Evolutionary conservation across 1,284 basidiomycete species (phyloP).

Genomic region (Gastroboletus turbinatus): DNA sequence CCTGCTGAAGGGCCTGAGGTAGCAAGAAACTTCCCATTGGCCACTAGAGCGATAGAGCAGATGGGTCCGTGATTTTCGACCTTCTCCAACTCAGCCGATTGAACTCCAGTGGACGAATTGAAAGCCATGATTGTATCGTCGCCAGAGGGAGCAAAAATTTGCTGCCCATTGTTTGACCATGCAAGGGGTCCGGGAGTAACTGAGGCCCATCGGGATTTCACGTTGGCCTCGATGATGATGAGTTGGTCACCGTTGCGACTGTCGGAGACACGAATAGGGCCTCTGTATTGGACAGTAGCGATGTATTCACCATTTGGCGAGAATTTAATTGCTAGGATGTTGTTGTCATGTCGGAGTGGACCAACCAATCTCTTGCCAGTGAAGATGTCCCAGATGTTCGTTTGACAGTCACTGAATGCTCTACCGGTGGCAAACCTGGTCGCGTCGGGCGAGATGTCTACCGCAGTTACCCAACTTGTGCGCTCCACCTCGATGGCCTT

Average conservation of each 20-base stretch:
- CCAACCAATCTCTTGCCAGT: neutral
- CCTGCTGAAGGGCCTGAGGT: fast-evolving
- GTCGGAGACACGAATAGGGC: neutral
- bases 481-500: neutral
- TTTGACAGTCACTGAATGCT: fast-evolving
- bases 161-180: neutral
- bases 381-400: neutral
- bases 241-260: too few species aligned
- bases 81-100: too few species aligned
- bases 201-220: too few species aligned
- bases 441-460: neutral
- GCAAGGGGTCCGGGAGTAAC: neutral
- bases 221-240: too few species aligned
- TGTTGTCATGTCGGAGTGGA: neutral
- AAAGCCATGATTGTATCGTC: neutral
- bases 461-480: neutral
- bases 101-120: neutral
- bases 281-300: neutral
- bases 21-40: conserved; percentile 1
- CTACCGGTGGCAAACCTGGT: neutral
- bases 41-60: neutral
- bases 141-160: neutral
- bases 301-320: neutral
- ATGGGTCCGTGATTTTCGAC: too few species aligned
- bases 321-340: neutral